Percentiles rank a stretch among this genome's conserved stretches.
These are phyloP conservation scores for Bertia moriformis DNA, from an alignment of 2,329 filamentous ascomycete species.

Conservation along the genomic window DNA sequence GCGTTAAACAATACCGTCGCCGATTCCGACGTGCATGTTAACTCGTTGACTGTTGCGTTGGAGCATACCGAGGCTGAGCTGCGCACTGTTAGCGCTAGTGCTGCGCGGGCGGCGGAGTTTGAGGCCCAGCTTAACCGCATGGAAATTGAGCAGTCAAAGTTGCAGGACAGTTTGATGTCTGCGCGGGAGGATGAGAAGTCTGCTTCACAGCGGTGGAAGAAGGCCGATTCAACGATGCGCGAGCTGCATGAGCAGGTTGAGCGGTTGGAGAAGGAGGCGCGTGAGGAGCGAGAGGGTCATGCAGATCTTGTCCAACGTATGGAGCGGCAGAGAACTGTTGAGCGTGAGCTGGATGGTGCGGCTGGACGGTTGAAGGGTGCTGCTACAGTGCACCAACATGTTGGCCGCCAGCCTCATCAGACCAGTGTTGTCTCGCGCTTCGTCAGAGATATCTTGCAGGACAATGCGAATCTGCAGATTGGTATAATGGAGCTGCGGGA, in stretches of 20 bases:
- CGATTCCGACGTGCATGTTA: background rate
- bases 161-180: background rate
- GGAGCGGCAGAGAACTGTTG: background rate
- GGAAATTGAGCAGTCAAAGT: background rate
- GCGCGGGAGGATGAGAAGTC: background rate
- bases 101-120: background rate
- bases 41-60: background rate
- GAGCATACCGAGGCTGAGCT: background rate
- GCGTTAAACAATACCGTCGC: background rate
- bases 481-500: background rate
- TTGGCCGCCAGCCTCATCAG: background rate
- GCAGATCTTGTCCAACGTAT: background rate
- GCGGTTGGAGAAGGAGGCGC: background rate
- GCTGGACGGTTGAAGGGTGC: background rate
- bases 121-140: background rate
- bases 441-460: background rate
- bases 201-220: background rate
- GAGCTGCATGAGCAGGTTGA: background rate
- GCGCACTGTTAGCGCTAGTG: background rate
- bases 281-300: background rate
- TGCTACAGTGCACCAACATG: background rate
- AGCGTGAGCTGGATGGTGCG: background rate
- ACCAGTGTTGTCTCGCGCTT: background rate
- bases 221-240: background rate
- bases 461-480: background rate